Evolutionary conservation across 2,329 filamentous ascomycete species (phyloP).

Genomic region (Didymella glomerata): DNA sequence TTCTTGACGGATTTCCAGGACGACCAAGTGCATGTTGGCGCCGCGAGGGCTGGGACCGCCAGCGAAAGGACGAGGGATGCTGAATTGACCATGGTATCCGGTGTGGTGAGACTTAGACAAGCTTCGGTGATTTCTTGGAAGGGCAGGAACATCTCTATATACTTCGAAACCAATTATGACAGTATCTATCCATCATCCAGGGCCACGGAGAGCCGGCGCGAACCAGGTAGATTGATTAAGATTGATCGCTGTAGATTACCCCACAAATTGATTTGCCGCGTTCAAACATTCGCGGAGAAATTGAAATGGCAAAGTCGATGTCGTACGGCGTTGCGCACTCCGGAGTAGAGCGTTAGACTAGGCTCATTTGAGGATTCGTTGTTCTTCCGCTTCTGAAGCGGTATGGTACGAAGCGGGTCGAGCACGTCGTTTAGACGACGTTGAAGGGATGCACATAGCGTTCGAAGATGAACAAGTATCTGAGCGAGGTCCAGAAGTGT

Average conservation of each 20-base stretch:
- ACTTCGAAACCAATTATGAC: slow-evolving; percentile 10
- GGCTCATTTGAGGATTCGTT: slow-evolving; percentile 5
- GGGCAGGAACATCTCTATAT: slow-evolving; percentile 19
- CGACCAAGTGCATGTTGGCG: slow-evolving; percentile 39
- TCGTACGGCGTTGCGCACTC: slow-evolving; percentile 4
- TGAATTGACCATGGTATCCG: slow-evolving; percentile 35
- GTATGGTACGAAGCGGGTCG: slow-evolving; percentile 16
- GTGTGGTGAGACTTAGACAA: neutral
- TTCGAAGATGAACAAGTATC: neutral
- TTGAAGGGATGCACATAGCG: neutral
- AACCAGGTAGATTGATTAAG: slow-evolving; percentile 41
- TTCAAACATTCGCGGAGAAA: slow-evolving; percentile 30
- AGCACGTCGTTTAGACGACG: neutral
- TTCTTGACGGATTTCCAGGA: slow-evolving; percentile 47
- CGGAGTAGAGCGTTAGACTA: slow-evolving; percentile 10
- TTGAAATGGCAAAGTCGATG: slow-evolving; percentile 15
- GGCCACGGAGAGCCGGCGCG: slow-evolving; percentile 28
- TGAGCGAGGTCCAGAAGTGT: neutral
- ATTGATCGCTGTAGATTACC: slow-evolving; percentile 31
- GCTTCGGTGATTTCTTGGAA: slow-evolving; percentile 1
- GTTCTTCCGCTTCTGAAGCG: slow-evolving; percentile 27
- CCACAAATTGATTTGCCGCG: slow-evolving; percentile 26
- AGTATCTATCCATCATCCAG: slow-evolving; percentile 24
- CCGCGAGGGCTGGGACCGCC: slow-evolving; percentile 31
- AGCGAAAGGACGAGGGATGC: slow-evolving; percentile 34